Conservation (phyloP, 2,329 filamentous ascomycete species). For the Alternaria solani region DNA sequence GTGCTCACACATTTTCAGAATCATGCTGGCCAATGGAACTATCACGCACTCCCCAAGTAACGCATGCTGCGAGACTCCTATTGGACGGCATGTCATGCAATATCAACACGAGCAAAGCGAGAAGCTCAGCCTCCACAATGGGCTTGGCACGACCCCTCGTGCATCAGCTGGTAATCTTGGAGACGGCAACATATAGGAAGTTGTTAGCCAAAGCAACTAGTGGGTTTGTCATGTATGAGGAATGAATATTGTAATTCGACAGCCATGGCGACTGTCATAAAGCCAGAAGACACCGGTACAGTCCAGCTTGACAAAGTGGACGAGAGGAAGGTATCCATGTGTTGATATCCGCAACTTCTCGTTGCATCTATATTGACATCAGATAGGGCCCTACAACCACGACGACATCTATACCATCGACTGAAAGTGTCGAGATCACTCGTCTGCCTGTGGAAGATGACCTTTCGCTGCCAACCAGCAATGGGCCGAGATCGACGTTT, state of each 20-base stretch:
- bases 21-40: neutral
- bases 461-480: neutral
- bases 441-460: neutral
- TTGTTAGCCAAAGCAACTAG: neutral
- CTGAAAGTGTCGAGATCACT: neutral
- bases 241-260: neutral
- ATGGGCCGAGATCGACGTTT: neutral
- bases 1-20: neutral
- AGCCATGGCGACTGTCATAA: neutral
- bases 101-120: slow-evolving; percentile 28
- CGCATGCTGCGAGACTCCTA: neutral
- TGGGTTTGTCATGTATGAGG: neutral
- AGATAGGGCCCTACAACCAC: neutral
- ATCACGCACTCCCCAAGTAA: neutral
- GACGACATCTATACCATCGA: neutral
- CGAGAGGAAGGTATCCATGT: neutral
- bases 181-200: neutral
- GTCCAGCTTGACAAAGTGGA: neutral
- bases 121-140: slow-evolving; percentile 21
- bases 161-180: neutral
- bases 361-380: neutral
- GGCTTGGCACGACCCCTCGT: slow-evolving; percentile 20
- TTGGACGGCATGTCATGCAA: neutral
- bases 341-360: neutral
- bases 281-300: neutral